A percentile compares a stretch with the other conserved stretches of the same genome.
Conservation (phyloP, 768 basidiomycete genomes). For the Podaxis mareebaensis region DNA sequence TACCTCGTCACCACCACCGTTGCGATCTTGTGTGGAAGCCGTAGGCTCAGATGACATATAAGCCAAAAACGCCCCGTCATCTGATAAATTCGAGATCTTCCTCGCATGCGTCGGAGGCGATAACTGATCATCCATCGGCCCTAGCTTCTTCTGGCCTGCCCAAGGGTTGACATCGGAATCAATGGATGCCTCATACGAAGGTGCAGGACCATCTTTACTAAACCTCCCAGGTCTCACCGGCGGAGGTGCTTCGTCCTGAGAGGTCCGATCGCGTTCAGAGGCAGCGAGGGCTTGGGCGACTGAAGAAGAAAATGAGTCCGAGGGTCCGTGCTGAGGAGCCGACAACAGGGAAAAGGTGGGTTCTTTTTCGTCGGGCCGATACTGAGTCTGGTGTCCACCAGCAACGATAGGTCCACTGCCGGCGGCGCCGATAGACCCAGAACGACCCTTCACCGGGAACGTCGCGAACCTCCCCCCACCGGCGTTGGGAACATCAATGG, state of each 20-base stretch:
- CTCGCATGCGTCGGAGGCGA: background rate
- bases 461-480: constrained; percentile 63
- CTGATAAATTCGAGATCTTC: constrained; percentile 23
- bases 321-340: constrained; percentile 2
- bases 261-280: constrained; percentile 6
- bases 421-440: constrained; percentile 22
- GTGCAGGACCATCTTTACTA: constrained; percentile 17
- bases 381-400: constrained; percentile 18
- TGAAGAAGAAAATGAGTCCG: constrained; percentile 35
- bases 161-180: constrained; percentile 10
- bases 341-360: constrained; percentile 14
- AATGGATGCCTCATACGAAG: constrained; percentile 7
- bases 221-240: constrained; percentile 16
- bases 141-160: background rate
- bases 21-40: background rate
- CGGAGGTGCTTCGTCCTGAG: constrained; percentile 3
- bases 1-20: background rate
- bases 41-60: constrained; percentile 34
- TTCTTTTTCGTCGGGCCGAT: background rate
- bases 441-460: constrained; percentile 53
- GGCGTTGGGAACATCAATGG: constrained; percentile 23
- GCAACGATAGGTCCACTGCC: constrained; percentile 1
- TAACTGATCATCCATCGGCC: background rate
- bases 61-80: constrained; percentile 36
- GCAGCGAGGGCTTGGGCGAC: constrained; percentile 32